Percentiles rank a stretch among this genome's conserved stretches.
These are phyloP conservation scores for Malassezia dermatis DNA, from an alignment of 1,284 basidiomycete genomes.

Conservation along the genomic window DNA sequence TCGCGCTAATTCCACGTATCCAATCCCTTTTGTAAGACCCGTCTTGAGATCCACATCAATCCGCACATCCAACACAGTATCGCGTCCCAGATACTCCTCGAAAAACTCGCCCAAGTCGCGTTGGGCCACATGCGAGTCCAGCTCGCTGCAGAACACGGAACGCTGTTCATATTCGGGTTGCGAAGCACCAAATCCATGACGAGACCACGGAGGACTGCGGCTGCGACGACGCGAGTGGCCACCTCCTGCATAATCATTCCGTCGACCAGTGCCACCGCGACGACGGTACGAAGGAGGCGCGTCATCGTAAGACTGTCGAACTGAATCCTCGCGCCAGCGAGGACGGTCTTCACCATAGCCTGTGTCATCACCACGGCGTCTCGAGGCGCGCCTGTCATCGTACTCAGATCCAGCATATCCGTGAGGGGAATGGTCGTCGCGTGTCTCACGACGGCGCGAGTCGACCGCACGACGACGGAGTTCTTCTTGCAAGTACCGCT, in stretches of 20 bases:
- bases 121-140: slow-evolving; percentile 86
- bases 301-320: background rate
- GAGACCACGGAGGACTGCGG: slow-evolving; percentile 4
- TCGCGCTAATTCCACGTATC: slow-evolving; percentile 87
- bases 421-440: background rate
- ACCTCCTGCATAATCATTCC: background rate
- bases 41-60: slow-evolving; percentile 89
- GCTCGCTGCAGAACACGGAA: slow-evolving; percentile 95
- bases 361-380: slow-evolving; percentile 2
- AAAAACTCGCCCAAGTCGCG: slow-evolving; percentile 96
- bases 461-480: slow-evolving; percentile 32
- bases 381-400: background rate
- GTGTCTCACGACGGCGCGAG: slow-evolving; percentile 16
- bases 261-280: background rate
- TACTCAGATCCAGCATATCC: background rate
- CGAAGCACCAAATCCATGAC: background rate
- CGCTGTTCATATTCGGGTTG: slow-evolving; percentile 61
- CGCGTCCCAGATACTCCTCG: slow-evolving; percentile 81
- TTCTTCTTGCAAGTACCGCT: slow-evolving; percentile 40
- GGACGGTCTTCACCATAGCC: slow-evolving; percentile 19
- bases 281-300: background rate
- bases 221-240: slow-evolving; percentile 2
- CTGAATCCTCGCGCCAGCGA: background rate
- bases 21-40: slow-evolving; percentile 86
- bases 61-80: slow-evolving; percentile 81